Base-by-base conservation (phyloP, 805 yeast species). In the Saccharomycopsis sp. region DNA sequence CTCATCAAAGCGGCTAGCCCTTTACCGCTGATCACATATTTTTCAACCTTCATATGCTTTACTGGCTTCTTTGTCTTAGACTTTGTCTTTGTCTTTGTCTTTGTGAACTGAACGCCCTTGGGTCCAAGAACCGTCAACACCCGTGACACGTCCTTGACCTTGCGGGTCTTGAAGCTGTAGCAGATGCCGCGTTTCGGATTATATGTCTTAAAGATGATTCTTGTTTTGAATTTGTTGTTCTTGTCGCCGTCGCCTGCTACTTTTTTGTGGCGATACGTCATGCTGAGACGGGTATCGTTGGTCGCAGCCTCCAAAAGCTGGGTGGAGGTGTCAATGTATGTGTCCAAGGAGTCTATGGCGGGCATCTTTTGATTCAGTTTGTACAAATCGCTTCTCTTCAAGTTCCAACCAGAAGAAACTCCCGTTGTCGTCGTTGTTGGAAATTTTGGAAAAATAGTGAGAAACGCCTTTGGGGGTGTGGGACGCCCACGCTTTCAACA, bases 71-170 rank as follows among this genome's bases (percentile, higher is more conserved):
- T 16, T 8, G 22, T 26, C 23, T 38, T 38, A 12, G 30, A 21
- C 12, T 8, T 12, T 23, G 26, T 26, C 19, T 42, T 13, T 29
- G 20, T 33, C 31, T 31, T 42, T 16, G 49, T 50, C 38, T 54
- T 52, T 19, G 61, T 55, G 8, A 64, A 55, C 34, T 62, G 62
- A 38, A 77, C 80, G 3, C 78, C 78, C 40, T 68, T 63, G 4
- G 87, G 87, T 0, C 94, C 94, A 36, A 86, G 54, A 5, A 83
- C 80, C 36, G 83, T 72, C 55, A 83, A 61, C 17, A 86, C 54
- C 50, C 88, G 70, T 18, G 84, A 75, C 34, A 87, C 70, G 57
- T 86, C 94, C 55, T 85, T 84, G 36, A 69, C 60, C 49, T 79
- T 78, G 48, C 63, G 62, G 1, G 89, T 76, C 45, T 64, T 66